phyloP scores from a whole-genome alignment of 176 grass and related monocot species.

The Raddia guianensis region DNA sequence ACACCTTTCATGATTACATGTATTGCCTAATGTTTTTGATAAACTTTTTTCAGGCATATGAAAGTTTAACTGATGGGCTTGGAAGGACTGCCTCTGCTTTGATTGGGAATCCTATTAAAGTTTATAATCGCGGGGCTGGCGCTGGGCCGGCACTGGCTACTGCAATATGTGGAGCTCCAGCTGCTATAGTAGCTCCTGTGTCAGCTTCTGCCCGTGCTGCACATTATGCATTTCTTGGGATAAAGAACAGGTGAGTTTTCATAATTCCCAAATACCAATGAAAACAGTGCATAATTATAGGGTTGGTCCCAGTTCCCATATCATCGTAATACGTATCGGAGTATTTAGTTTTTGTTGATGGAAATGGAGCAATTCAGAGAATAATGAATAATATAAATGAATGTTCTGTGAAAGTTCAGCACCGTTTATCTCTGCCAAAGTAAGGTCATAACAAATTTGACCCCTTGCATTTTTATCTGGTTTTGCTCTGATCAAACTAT shows the following conservation, averaged over 20 bases:
- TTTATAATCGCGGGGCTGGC: conserved; percentile 89
- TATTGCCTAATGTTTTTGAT: conserved; percentile 26
- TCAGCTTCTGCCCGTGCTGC: conserved; percentile 80
- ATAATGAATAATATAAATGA: too few relatives aligned
- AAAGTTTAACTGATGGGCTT: conserved; percentile 90
- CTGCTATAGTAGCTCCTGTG: conserved; percentile 92
- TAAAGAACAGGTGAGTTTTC: conserved; percentile 79
- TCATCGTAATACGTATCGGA: too few relatives aligned
- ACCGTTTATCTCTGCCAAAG: not conserved
- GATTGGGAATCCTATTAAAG: conserved; percentile 82
- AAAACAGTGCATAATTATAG: conserved; percentile 5
- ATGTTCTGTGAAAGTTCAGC: too few relatives aligned
- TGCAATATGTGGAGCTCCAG: conserved; percentile 82
- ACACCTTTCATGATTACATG: not conserved
- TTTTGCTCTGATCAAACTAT: conserved; percentile 21
- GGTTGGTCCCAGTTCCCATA: conserved; percentile 1
- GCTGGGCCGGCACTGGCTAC: conserved; percentile 75
- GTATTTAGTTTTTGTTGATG: not conserved
- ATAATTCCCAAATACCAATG: conserved; percentile 4
- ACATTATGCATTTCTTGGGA: conserved; percentile 77
- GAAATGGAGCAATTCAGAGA: too few relatives aligned
- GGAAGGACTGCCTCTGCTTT: conserved; percentile 79
- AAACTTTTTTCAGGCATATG: conserved; percentile 70
- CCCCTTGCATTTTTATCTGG: not conserved
- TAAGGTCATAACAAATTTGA: conserved; percentile 11